These are phyloP conservation scores for Massariosphaeria phaeospora DNA, from an alignment of 495 filamentous ascomycete genomes.

Conservation along the genomic window DNA sequence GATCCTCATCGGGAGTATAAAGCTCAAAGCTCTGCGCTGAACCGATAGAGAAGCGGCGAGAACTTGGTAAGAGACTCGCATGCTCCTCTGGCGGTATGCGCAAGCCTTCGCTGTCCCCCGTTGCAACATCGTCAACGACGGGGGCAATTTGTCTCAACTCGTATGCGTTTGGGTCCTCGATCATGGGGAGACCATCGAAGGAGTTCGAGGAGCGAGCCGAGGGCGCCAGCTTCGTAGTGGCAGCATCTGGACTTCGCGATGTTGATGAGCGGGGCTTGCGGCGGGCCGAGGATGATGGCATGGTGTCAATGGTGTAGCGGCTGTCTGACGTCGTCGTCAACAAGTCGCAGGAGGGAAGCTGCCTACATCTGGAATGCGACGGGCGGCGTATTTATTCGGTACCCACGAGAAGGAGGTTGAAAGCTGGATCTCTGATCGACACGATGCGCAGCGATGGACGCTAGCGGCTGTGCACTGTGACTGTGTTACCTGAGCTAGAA, in stretches of 20 bases:
- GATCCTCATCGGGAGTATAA: conserved; percentile 74
- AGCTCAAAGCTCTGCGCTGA: conserved; percentile 49
- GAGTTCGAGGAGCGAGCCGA: not conserved
- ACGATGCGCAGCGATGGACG: too few relatives aligned
- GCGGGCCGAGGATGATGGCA: conserved; percentile 1
- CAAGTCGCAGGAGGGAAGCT: too few relatives aligned
- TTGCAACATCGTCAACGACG: not conserved
- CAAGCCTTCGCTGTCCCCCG: not conserved
- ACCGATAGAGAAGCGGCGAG: conserved; percentile 8
- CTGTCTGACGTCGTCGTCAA: too few relatives aligned
- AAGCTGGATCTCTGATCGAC: too few relatives aligned
- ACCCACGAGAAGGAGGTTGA: too few relatives aligned
- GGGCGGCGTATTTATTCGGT: too few relatives aligned
- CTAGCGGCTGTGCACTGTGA: too few relatives aligned
- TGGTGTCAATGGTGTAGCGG: not conserved
- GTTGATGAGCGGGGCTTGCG: conserved; percentile 3
- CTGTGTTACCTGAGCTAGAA: too few relatives aligned
- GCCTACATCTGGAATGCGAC: too few relatives aligned
- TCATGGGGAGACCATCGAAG: conserved; percentile 7
- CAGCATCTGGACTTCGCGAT: conserved; percentile 13
- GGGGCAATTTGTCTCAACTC: conserved; percentile 1
- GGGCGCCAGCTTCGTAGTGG: conserved; percentile 3
- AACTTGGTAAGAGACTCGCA: conserved; percentile 3
- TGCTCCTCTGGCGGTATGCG: conserved; percentile 5
- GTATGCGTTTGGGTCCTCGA: not conserved